Evolutionary conservation across 2,329 filamentous ascomycete species (phyloP), one percentile per base, ranked within the genome.

Genomic region (Apiospora pterosperma): DNA sequence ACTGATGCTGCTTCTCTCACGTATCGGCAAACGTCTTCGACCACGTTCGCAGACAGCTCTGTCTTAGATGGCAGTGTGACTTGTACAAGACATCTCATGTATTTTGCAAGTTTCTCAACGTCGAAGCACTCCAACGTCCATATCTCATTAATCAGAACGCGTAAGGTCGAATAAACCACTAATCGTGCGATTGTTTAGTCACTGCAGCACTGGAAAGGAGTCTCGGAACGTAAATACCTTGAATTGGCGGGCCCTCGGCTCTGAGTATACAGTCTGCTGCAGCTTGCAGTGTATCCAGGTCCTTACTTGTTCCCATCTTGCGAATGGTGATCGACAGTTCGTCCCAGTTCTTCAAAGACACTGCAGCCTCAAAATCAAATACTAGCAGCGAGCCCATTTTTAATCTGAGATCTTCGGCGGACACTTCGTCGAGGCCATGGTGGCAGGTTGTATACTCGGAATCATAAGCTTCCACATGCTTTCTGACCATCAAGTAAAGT

Each of bases 281-380:
- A 1, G 85, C 80, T 66, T 90, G 88, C 64, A 86, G 86, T 21
- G 85, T 79, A 4, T 73, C 69, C 38, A 81, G 76, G 61, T 80
- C 80, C 21, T 76, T 75, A 64, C 82, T 86, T 0, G 71, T 62
- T 6, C 76, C 77, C 1, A 83, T 82, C 62, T 80, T 83, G 63
- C 83, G 72, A 25, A 96, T 83, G 8, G 93, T 85, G 19, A 79
- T 75, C 5, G 82, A 79, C 1, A 96, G 78, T 41, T 86, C 82
- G 52, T 91, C 85, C 90, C 90, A 96, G 23, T 84, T 81, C 65
- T 88, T 85, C 5, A 96, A 79, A 36, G 81, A 82, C 42, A 91
- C 78, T 0, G 90, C 87, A 2, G 88, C 90, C 78, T 97, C 93
- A 66, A 97, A 91, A 68, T 96, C 91, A 68, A 94, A 92, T 0